Evolutionary conservation across 202 grass and related monocot species (phyloP).

Genomic region (Zizania palustris): DNA sequence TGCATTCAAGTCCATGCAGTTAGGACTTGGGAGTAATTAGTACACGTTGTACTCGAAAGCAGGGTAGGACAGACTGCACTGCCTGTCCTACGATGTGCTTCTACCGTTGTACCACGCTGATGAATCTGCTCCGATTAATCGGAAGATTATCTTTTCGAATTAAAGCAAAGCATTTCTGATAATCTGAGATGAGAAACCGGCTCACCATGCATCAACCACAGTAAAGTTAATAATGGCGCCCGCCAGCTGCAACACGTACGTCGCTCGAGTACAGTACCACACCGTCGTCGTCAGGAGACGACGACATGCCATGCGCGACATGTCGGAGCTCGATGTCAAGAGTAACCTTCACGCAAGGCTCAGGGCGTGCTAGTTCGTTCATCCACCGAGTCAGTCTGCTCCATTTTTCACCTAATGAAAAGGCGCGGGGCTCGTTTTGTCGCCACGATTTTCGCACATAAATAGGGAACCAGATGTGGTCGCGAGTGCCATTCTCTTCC

Average conservation of each 20-base stretch:
- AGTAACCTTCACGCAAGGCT: conserved; percentile 22
- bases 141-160: too few relatives aligned
- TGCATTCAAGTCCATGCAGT: neutral
- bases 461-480: conserved; percentile 39
- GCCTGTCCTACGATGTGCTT: neutral
- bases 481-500: conserved; percentile 30
- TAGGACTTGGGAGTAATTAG: neutral
- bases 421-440: conserved; percentile 36
- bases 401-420: conserved; percentile 6
- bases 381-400: neutral
- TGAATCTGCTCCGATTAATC: neutral
- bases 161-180: neutral
- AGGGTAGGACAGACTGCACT: neutral
- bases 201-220: conserved; percentile 25
- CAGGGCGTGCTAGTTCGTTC: neutral
- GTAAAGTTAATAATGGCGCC: too few relatives aligned
- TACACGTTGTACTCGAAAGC: neutral
- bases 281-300: neutral
- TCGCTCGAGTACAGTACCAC: neutral
- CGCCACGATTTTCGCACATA: neutral
- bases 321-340: conserved; percentile 8
- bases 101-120: neutral
- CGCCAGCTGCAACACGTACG: conserved; percentile 2
- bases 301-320: conserved; percentile 30
- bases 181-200: conserved; percentile 11